Base-by-base conservation (phyloP, 1,284 basidiomycete species). In the Termitomyces sp. region DNA sequence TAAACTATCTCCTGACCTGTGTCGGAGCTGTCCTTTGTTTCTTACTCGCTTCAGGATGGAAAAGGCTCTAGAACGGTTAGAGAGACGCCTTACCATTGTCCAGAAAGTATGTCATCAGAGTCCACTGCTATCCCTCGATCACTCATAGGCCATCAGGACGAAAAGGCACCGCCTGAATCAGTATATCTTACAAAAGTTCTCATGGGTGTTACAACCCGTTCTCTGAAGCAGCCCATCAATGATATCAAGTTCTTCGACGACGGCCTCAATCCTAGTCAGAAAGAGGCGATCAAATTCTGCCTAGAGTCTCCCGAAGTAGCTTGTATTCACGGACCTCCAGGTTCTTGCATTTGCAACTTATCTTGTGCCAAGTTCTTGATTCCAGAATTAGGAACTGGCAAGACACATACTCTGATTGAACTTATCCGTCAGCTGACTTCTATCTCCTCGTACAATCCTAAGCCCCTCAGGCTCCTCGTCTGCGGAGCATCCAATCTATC, bases 281-380 rank as follows among this genome's bases (percentile, higher is more conserved):
- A 87, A 66, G 77, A 82, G 17, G 94, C 94, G 0, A 83, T 95
- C 40, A 77, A 70, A 49, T 91, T 93, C 62, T 85, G 86, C 3
- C 68, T 95, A 2, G 78, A 80, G 56, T 81, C 86, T 0, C 76
- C 82, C 1, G 88, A 94, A 65, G 79, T 98, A 0, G 90, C 91
- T 0, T 92, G 94, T 61, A 94, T 99, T n/a, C 95, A 98, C 66
- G 95, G 96, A 0, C 96, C 96, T 5, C 95, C 96, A 56, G 95
- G 92, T 90, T 68, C 15, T 55, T 40, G 1, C 15, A 30, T 19
- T 4, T 24, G 9, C 4, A 33, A 34, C 13, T 5, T 43, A 9
- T 9, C 33, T 33, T 13, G 41, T 47, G 33, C 15, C 28, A 26
- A 31, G 7, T 19, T 38, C 52, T 36, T 49, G 26, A 52, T 53